A percentile compares a stretch with the other conserved stretches of the same genome.
Conservation (phyloP, 73 alveolate genomes). For the Paramecium primaurelia region DNA sequence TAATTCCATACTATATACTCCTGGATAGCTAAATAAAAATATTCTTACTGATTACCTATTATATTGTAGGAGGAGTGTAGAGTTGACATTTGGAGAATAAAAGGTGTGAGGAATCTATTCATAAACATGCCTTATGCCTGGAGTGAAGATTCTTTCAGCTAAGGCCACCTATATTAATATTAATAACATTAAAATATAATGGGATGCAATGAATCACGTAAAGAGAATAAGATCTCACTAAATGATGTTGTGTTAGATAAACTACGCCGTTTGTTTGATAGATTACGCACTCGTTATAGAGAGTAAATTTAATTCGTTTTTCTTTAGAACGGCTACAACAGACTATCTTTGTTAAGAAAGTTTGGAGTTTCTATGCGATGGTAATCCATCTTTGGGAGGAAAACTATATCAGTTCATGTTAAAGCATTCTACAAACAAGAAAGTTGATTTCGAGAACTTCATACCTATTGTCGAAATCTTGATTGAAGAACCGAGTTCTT, state of each 20-base stretch:
- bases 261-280: neutral
- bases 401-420: slow-evolving; percentile 24
- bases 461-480: slow-evolving; percentile 1
- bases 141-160: neutral
- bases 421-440: slow-evolving; percentile 2
- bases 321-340: neutral
- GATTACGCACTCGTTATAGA: neutral
- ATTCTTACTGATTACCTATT: neutral
- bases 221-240: slow-evolving; percentile 33
- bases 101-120: neutral
- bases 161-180: neutral
- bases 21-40: neutral
- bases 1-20: neutral
- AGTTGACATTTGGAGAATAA: neutral
- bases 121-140: neutral
- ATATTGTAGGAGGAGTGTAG: neutral
- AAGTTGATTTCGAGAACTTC: slow-evolving; percentile 33
- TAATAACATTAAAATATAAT: neutral
- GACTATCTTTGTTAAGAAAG: slow-evolving; percentile 7
- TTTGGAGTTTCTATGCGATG: slow-evolving; percentile 19
- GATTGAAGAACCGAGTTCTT: slow-evolving; percentile 19
- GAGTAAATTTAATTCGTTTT: slow-evolving; percentile 32
- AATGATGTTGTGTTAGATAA: neutral
- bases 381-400: slow-evolving; percentile 1
- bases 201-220: slow-evolving; percentile 45